Evolutionary conservation across 495 filamentous ascomycete species (phyloP), one percentile per base, ranked within the genome.

Genomic region (Aspergillus nanangensis): DNA sequence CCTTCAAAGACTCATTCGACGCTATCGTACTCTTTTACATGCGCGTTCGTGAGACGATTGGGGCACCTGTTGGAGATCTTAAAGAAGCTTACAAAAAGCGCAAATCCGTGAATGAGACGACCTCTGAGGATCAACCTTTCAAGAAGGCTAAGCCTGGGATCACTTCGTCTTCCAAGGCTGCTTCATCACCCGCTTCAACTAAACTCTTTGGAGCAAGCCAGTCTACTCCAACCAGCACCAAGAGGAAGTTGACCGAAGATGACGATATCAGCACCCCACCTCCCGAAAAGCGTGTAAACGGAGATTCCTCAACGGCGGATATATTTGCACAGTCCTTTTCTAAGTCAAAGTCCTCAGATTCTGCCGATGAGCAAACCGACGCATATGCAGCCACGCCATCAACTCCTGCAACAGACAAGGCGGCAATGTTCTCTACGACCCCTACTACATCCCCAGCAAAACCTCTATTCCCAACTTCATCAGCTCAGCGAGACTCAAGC

Each of bases 281-380:
- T 35, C 19, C 44, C 15, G 37, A 22, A n/a, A 63, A 63, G 36
- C 57, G 55, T 20, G 47, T 44, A 15, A 39, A 47, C 22, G 56
- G 56, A n/a, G 53, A 55, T 18, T 69, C 70, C 14, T 53, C 58
- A 3, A 72, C 69, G 14, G 60, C 66, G 3, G 65, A 31, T 41
- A 61, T 70, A 15, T 74, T 74, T 27, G 67, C 69, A n/a, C 59
- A 65, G 44, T 68, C 70, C 9, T 72, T 72, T 31, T 70, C 67
- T 2, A 54, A 58, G 5, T 65, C 67, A 1, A 52, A 50, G 19
- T 44, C 62, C 11, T 42, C 49, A 17, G 53, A 54, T 5, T 43
- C 53, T 38, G 44, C 29, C 8, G 19, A 36, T 14, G 52, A 55
- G 11, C 7, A 49, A 3, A 25, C 43, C 8, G 34, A 48, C 20